These are phyloP conservation scores for Aegilops umbellulata DNA, from an alignment of 176 grass and related monocot species.

Conservation along the genomic window DNA sequence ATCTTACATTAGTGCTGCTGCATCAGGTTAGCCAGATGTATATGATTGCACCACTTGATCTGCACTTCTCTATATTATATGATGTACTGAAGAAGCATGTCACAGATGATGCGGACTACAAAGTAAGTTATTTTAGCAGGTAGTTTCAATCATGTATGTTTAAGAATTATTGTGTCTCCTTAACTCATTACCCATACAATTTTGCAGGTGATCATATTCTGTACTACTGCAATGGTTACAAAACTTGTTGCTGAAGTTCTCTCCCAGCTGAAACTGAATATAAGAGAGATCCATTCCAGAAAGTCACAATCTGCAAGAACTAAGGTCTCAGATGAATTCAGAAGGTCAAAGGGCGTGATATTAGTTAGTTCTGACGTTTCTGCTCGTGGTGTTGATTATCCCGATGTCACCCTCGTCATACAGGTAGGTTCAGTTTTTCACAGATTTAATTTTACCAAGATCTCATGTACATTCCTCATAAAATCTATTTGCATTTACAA, in stretches of 20 bases:
- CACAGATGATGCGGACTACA: constrained; percentile 75
- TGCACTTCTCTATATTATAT: constrained; percentile 75
- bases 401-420: constrained; percentile 87
- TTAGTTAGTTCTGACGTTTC: constrained; percentile 96
- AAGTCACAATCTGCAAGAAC: constrained; percentile 75
- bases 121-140: constrained; percentile 51
- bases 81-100: constrained; percentile 66
- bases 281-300: constrained; percentile 96
- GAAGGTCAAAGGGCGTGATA: constrained; percentile 79
- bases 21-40: constrained; percentile 80
- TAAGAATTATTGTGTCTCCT: background rate
- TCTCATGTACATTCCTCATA: background rate
- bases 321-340: constrained; percentile 94
- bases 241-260: constrained; percentile 79
- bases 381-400: constrained; percentile 94
- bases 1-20: constrained; percentile 32
- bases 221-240: constrained; percentile 94
- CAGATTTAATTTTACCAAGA: background rate
- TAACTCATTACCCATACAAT: constrained; percentile 10
- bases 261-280: constrained; percentile 67
- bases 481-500: constrained; percentile 39
- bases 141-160: constrained; percentile 13
- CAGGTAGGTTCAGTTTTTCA: constrained; percentile 45
- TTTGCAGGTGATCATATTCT: constrained; percentile 90
- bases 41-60: constrained; percentile 59